Percentiles rank a stretch among this genome's conserved stretches.
phyloP scores from a whole-genome alignment of 169 alveolate genomes.

The Perkinsus chesapeaki region DNA sequence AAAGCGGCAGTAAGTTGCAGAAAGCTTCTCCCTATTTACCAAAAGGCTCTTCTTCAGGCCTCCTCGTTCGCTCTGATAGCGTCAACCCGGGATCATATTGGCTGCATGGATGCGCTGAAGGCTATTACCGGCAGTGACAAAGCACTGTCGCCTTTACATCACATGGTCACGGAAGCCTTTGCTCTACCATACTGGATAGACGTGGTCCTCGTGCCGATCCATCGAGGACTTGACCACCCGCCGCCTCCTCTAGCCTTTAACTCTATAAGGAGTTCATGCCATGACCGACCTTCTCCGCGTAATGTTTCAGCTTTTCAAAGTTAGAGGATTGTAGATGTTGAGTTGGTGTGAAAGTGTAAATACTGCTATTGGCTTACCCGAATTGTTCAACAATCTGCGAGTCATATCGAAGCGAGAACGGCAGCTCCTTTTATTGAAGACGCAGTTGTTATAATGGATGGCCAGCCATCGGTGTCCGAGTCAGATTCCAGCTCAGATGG shows the following conservation, averaged over 20 bases:
- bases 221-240: too few species aligned
- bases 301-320: too few species aligned
- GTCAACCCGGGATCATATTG: background rate
- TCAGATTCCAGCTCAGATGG: background rate
- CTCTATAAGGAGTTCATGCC: too few species aligned
- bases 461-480: background rate
- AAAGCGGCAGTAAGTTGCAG: background rate
- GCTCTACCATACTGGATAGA: background rate
- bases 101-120: background rate
- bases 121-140: background rate
- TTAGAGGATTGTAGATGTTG: too few species aligned
- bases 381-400: too few species aligned
- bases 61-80: background rate
- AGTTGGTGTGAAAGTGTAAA: too few species aligned
- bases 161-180: background rate
- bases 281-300: too few species aligned
- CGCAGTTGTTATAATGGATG: background rate
- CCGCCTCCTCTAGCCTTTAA: too few species aligned
- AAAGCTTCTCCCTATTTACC: background rate
- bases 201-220: background rate
- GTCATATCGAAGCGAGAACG: too few species aligned
- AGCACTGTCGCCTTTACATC: background rate
- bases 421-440: background rate
- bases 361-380: too few species aligned
- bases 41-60: background rate